Percentiles rank a stretch among this genome's conserved stretches.
Evolutionary conservation across 1,284 basidiomycete species (phyloP).

Genomic region (Rhodotorula sp.): DNA sequence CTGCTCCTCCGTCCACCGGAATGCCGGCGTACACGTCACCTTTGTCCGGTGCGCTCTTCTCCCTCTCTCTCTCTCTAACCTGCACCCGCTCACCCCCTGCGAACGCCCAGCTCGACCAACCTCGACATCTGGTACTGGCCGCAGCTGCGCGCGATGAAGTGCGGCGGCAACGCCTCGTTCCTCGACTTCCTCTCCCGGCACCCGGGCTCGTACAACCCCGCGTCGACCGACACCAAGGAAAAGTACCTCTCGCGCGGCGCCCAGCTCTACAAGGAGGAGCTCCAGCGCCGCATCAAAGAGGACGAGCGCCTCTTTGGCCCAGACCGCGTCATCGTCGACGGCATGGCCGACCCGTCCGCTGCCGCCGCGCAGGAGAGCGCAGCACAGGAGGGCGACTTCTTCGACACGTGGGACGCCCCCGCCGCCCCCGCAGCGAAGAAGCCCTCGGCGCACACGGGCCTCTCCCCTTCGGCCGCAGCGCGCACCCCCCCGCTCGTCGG

Average conservation of each 20-base stretch:
- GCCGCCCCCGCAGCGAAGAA: conserved; percentile 27
- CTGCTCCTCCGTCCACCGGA: conserved; percentile 86
- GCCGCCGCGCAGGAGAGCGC: conserved; percentile 46
- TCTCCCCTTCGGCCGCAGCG: conserved; percentile 50
- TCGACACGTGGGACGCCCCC: conserved; percentile 92
- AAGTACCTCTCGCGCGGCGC: conserved; percentile 86
- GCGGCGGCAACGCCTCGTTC: conserved; percentile 88
- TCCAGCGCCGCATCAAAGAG: conserved; percentile 76
- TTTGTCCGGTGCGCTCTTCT: conserved; percentile 67
- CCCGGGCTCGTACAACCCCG: conserved; percentile 32
- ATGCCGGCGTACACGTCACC: conserved; percentile 97
- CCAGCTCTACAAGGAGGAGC: conserved; percentile 88
- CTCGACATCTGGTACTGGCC: conserved; percentile 90
- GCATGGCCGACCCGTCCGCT: conserved; percentile 49
- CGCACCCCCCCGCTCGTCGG: conserved; percentile 27
- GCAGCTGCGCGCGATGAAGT: conserved; percentile 94
- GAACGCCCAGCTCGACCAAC: conserved; percentile 69
- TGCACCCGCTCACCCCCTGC: conserved; percentile 54
- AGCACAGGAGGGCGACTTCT: conserved; percentile 70
- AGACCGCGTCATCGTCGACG: conserved; percentile 72
- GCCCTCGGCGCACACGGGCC: conserved; percentile 51
- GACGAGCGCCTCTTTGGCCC: conserved; percentile 74
- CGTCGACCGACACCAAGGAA: conserved; percentile 49
- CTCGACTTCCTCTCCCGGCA: conserved; percentile 76
- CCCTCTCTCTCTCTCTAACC: conserved; percentile 52